These are phyloP conservation scores for Lactuca sativa DNA, from an alignment of 129 eudicot genomes.

Conservation along the genomic window DNA sequence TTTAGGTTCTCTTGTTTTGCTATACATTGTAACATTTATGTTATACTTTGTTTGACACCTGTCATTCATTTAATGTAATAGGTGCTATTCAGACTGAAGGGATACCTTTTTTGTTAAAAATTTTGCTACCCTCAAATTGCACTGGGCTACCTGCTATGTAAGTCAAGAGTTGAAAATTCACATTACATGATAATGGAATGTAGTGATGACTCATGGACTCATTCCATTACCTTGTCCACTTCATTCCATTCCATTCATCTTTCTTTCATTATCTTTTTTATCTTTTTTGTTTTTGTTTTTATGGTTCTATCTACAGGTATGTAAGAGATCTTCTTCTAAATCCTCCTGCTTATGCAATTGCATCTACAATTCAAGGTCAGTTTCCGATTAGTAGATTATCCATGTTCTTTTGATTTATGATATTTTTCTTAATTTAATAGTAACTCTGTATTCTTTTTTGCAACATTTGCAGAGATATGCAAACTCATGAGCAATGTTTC, in stretches of 20 bases:
- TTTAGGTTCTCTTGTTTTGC: slow-evolving; percentile 2
- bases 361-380: slow-evolving; percentile 85
- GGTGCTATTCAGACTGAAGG: slow-evolving; percentile 97
- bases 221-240: too few species aligned
- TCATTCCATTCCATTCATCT: too few species aligned
- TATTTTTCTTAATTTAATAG: neutral
- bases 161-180: slow-evolving; percentile 32
- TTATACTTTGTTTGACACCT: slow-evolving; percentile 4
- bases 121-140: slow-evolving; percentile 73
- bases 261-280: slow-evolving; percentile 2
- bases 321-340: slow-evolving; percentile 89
- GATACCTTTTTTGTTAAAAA: slow-evolving; percentile 75
- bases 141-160: slow-evolving; percentile 79
- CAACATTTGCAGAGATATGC: slow-evolving; percentile 66
- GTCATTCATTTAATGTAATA: slow-evolving; percentile 23
- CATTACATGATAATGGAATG: neutral
- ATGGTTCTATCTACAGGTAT: slow-evolving; percentile 50
- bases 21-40: neutral
- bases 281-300: neutral
- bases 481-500: slow-evolving; percentile 70
- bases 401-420: slow-evolving; percentile 9
- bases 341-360: slow-evolving; percentile 89
- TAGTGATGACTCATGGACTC: neutral
- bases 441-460: neutral
- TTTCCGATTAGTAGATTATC: slow-evolving; percentile 10